Conservation (phyloP, 331 rosid species). For the Arachis monticola region DNA sequence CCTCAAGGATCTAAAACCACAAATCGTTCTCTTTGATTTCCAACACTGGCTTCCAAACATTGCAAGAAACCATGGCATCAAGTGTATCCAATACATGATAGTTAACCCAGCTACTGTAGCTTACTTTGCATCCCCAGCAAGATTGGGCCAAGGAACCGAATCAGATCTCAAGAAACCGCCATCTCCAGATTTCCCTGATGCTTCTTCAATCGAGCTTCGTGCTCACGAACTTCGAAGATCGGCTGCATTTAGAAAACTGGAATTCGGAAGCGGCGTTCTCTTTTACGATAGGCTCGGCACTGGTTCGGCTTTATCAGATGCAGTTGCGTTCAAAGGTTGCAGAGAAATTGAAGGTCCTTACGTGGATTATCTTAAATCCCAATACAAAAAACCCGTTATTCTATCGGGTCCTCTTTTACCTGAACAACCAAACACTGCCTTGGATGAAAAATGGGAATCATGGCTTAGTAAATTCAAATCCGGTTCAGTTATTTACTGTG, state of each 20-base stretch:
- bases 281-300: slow-evolving; percentile 34
- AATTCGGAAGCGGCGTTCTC: slow-evolving; percentile 47
- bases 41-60: slow-evolving; percentile 51
- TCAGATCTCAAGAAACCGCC: slow-evolving; percentile 48
- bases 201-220: slow-evolving; percentile 48
- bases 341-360: slow-evolving; percentile 64
- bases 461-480: slow-evolving; percentile 37
- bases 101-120: slow-evolving; percentile 41
- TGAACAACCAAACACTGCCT: background rate
- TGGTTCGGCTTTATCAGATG: slow-evolving; percentile 38
- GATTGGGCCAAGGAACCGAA: slow-evolving; percentile 22
- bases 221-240: slow-evolving; percentile 35
- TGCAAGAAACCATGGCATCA: slow-evolving; percentile 47
- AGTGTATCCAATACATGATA: slow-evolving; percentile 40
- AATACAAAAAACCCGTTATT: slow-evolving; percentile 43
- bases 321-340: slow-evolving; percentile 52
- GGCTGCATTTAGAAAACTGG: background rate
- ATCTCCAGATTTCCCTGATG: slow-evolving; percentile 50
- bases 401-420: slow-evolving; percentile 22
- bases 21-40: slow-evolving; percentile 53
- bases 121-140: slow-evolving; percentile 17
- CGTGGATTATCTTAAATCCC: slow-evolving; percentile 34
- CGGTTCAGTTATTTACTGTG: slow-evolving; percentile 47
- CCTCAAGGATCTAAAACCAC: slow-evolving; percentile 43
- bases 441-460: slow-evolving; percentile 44